Evolutionary conservation across 352 stramenopile species (phyloP).

Genomic region (Globisporangium lucens): DNA sequence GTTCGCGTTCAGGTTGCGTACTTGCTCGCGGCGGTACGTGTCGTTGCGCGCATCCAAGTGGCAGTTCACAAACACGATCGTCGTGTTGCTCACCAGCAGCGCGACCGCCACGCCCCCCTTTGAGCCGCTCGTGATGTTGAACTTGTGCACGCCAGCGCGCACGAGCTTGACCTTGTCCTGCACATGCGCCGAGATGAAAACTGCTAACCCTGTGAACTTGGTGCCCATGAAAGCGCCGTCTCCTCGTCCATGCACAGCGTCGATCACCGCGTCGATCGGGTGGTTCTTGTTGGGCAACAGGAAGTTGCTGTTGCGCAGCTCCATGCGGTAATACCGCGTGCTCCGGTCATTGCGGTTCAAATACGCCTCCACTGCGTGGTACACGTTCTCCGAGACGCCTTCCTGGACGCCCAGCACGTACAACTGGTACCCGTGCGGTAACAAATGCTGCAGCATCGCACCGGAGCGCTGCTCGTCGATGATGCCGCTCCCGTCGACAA

Average conservation of each 20-base stretch:
- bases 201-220: conserved; percentile 82
- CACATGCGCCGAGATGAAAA: conserved; percentile 64
- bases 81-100: conserved; percentile 72
- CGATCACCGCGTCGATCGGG: conserved; percentile 61
- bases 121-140: conserved; percentile 74
- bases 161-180: conserved; percentile 71
- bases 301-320: conserved; percentile 75
- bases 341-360: conserved; percentile 67
- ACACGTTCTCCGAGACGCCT: conserved; percentile 81
- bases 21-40: conserved; percentile 78
- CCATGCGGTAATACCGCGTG: conserved; percentile 62
- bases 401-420: conserved; percentile 87
- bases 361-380: conserved; percentile 76
- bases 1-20: conserved; percentile 71
- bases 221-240: conserved; percentile 81
- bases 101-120: conserved; percentile 80
- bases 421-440: conserved; percentile 81
- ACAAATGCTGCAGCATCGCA: conserved; percentile 67
- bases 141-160: conserved; percentile 73
- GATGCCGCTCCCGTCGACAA: conserved; percentile 64
- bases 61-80: conserved; percentile 83
- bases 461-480: conserved; percentile 73
- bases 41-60: conserved; percentile 84
- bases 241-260: conserved; percentile 74
- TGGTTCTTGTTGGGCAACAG: conserved; percentile 67